Evolutionary conservation across 192 early-diverging fungal species (phyloP), one percentile per base, ranked within the genome.

Genomic region (Backusella psychrophila): DNA sequence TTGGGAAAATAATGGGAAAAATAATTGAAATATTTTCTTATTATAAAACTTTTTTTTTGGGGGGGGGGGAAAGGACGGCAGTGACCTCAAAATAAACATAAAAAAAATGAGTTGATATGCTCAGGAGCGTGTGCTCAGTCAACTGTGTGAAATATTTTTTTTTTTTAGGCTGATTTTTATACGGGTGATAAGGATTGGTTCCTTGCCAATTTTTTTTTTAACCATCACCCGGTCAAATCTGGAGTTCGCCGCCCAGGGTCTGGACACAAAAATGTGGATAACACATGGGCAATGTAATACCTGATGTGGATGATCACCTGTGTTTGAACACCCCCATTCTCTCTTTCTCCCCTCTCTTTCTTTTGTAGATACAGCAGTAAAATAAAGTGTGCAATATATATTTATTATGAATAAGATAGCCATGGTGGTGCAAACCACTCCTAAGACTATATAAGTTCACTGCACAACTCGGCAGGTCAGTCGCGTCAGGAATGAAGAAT

Each of bases 401-500:
- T 63, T 29, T 26, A 29, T 23, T 29, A 29, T 63, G 21, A 12
- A 29, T 14, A 63, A 63, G 26, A 26, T 9, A 49, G n/a, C 56
- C 23, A 26, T 26, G 11, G 3, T 59, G 26, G 56, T 26, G 26
- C 8, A 29, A 63, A 12, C 6, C 23, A 29, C 56, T 63, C 56
- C 26, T 63, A 29, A 14, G 2, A 63, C 23, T 9, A n/a, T 9
- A n/a, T 26, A 29, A 11, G 2, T 31, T 29, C 56, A 63, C 9
- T 63, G 56, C 56, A 63, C 9, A 29, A 63, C 56, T 29, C 23
- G 56, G 56, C 26, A 63, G 56, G 56, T 29, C 21, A 29, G 56
- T 63, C 56, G 56, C 56, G 21, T 63, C 26, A 63, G 56, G 56
- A 63, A 63, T 63, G 56, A 63, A 63, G 56, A 63, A 63, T 63